Base-by-base conservation (phyloP, 306 rosid genomes). In the barrel medic (Medicago truncatula) region DNA sequence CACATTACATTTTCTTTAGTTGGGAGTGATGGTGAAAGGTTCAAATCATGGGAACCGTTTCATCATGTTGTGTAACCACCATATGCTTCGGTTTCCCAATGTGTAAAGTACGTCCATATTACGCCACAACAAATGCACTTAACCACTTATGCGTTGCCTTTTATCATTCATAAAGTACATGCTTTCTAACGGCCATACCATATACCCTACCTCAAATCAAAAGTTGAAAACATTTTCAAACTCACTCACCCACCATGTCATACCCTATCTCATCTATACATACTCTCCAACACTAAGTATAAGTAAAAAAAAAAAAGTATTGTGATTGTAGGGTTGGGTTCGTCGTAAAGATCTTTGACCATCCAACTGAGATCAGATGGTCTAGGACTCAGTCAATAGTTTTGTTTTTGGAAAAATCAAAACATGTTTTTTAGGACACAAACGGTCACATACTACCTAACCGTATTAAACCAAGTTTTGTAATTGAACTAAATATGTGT, bases 111-210 rank as follows among this genome's bases (percentile, higher is more conserved):
- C 79, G 78, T 78, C 25, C 59, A 31, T n/a, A 4, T 58, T 49
- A 79, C 88, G 72, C 76, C 59, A 77, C 74, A 41, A 41, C 73
- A 59, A 52, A 59, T 40, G 54, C 86, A 28, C 56, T 67, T 39
- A 53, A 12, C 76, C 56, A 52, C 41, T 60, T 39, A 64, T 47
- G 14, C 15, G 15, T 16, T 59, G 40, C 65, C 65, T 59, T 25
- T 40, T 69, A 36, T 78, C 71, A 6, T 39, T 77, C 86, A 83
- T 38, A 49, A 84, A 76, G 39, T 60, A 47, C 71, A 9, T 81
- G 87, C 86, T 76, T 80, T 69, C 83, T 75, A 88, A 88, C 84
- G 52, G 41, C 86, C 84, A 62, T 23, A 20, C 53, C 69, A 25
- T 59, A 43, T 43, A 11, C 86, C 83, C 63, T 21, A 40, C 52